phyloP scores from a whole-genome alignment of 805 yeast species.

The Lipomyces anomalus region DNA sequence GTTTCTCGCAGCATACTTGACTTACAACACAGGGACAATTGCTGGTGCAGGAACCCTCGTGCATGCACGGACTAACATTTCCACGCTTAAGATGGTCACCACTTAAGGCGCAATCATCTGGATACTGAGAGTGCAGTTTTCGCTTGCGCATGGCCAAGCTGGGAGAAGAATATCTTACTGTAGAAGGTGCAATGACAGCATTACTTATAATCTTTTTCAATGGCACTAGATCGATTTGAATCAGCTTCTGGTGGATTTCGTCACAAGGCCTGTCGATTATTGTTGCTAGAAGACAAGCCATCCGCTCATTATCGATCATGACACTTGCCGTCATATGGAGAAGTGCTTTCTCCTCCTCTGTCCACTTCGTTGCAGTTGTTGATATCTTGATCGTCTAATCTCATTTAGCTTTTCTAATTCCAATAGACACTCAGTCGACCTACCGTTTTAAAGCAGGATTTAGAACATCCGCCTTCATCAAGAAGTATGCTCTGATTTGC shows the following conservation, averaged over 20 bases:
- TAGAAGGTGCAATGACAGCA: background rate
- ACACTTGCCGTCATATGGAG: constrained; percentile 15
- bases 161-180: background rate
- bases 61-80: constrained; percentile 21
- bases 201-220: background rate
- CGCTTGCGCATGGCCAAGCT: constrained; percentile 16
- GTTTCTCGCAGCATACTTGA: constrained; percentile 18
- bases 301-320: constrained; percentile 11
- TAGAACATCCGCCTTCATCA: constrained; percentile 11
- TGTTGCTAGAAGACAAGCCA: constrained; percentile 14
- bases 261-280: constrained; percentile 10
- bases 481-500: constrained; percentile 12
- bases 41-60: constrained; percentile 16
- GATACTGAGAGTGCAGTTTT: constrained; percentile 13
- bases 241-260: constrained; percentile 13
- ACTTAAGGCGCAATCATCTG: constrained; percentile 20
- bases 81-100: constrained; percentile 19
- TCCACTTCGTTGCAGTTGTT: constrained; percentile 4
- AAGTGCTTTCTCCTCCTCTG: constrained; percentile 15
- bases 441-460: constrained; percentile 10
- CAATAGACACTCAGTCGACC: background rate
- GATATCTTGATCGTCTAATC: background rate
- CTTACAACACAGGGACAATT: constrained; percentile 17
- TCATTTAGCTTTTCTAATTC: no score
- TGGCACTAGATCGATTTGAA: background rate